Evolutionary conservation across 768 basidiomycete species (phyloP).

Genomic region (Tricholoma hemisulphureum): DNA sequence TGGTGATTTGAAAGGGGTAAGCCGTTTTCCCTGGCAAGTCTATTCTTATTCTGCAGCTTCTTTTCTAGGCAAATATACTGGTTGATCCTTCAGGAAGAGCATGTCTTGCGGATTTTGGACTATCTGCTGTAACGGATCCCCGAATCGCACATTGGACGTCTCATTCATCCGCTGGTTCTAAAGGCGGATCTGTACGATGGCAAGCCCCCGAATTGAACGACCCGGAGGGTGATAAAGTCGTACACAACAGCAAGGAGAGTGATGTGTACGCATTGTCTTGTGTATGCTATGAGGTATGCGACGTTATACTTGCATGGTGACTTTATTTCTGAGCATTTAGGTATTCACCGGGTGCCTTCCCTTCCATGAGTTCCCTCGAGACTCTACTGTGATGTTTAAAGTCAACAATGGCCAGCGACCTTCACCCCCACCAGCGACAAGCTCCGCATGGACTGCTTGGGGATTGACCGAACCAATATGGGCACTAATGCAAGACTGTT

Average conservation of each 20-base stretch:
- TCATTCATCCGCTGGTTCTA: slow-evolving; percentile 9
- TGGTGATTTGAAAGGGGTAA: slow-evolving; percentile 32
- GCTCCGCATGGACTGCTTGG: slow-evolving; percentile 7
- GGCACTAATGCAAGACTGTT: slow-evolving; percentile 24
- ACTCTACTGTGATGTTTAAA: slow-evolving; percentile 13
- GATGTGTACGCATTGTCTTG: slow-evolving; percentile 30
- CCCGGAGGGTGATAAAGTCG: not conserved
- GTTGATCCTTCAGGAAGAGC: slow-evolving; percentile 22
- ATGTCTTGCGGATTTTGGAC: slow-evolving; percentile 28
- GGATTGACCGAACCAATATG: slow-evolving; percentile 21
- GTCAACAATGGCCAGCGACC: slow-evolving; percentile 19
- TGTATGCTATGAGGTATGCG: slow-evolving; percentile 28
- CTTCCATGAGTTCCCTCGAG: slow-evolving; percentile 17
- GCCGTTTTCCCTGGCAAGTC: not conserved
- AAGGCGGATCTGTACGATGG: slow-evolving; percentile 25
- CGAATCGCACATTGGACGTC: slow-evolving; percentile 17
- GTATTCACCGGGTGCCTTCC: slow-evolving; percentile 23
- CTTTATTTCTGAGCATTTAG: slow-evolving; percentile 7
- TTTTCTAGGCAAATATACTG: slow-evolving; percentile 24
- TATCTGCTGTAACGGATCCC: slow-evolving; percentile 21
- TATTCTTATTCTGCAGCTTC: not conserved
- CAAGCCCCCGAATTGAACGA: slow-evolving; percentile 27
- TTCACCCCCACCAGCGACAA: slow-evolving; percentile 10
- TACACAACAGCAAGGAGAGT: slow-evolving; percentile 17
- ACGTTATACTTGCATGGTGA: not conserved